These are phyloP conservation scores for Gentiana dahurica DNA, from an alignment of 257 asterid genomes.

Conservation along the genomic window DNA sequence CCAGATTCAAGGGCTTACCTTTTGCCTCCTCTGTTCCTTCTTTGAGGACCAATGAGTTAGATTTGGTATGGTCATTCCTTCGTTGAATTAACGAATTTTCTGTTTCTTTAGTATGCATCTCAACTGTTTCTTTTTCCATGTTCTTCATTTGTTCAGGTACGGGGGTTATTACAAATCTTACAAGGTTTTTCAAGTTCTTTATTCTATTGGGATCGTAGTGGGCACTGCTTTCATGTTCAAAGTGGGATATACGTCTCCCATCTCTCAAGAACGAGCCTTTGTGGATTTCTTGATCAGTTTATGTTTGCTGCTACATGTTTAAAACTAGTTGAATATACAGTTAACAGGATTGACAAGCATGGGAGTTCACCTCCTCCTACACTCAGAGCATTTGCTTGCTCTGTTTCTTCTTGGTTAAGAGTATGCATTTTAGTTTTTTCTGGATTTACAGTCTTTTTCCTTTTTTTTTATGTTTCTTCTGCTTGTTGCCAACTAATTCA, in stretches of 20 bases:
- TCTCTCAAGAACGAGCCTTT: constrained; percentile 76
- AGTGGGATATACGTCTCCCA: constrained; percentile 65
- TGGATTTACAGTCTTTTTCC: background rate
- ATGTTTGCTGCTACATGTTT: constrained; percentile 71
- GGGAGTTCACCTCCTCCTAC: constrained; percentile 68
- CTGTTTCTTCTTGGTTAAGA: constrained; percentile 61
- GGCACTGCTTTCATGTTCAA: constrained; percentile 36
- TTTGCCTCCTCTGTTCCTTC: constrained; percentile 54
- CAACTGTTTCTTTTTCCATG: background rate
- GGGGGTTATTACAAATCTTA: constrained; percentile 74
- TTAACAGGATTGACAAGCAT: constrained; percentile 46
- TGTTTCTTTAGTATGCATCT: background rate
- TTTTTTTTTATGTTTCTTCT: background rate
- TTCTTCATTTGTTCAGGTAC: constrained; percentile 37
- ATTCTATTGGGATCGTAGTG: constrained; percentile 57
- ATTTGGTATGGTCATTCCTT: constrained; percentile 42
- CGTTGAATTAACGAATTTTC: background rate
- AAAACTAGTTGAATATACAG: constrained; percentile 45
- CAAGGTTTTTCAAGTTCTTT: constrained; percentile 72
- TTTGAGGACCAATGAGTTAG: constrained; percentile 58
- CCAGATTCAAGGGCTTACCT: constrained; percentile 52
- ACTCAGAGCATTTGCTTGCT: constrained; percentile 70
- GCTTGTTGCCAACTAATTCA: background rate
- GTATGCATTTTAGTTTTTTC: constrained; percentile 23
- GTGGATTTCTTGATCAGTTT: constrained; percentile 57